phyloP scores from a whole-genome alignment of 768 basidiomycete species.

The Boletellus sp. region DNA sequence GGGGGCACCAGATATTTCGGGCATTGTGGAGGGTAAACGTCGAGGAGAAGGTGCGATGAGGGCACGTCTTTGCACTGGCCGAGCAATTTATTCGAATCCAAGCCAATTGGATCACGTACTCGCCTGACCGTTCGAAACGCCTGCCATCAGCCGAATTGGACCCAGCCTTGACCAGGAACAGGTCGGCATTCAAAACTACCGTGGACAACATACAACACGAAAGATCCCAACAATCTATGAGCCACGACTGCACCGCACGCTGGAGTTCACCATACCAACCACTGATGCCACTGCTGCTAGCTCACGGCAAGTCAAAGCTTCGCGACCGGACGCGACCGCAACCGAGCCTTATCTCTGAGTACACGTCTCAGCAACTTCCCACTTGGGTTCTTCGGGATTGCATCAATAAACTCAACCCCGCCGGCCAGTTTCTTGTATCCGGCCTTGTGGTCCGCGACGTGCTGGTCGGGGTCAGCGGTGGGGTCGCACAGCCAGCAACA shows the following conservation, averaged over 20 bases:
- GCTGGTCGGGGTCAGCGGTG: constrained; percentile 30
- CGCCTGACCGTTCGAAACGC: too few species aligned
- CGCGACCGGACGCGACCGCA: constrained; percentile 10
- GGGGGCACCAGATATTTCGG: constrained; percentile 26
- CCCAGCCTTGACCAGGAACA: too few species aligned
- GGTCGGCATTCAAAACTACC: too few species aligned
- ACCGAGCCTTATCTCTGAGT: constrained; percentile 48
- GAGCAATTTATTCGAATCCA: background rate
- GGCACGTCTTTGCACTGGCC: too few species aligned
- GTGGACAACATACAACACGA: too few species aligned
- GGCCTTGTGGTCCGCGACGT: constrained; percentile 55
- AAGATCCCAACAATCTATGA: too few species aligned
- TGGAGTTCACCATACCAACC: too few species aligned
- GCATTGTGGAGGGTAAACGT: background rate
- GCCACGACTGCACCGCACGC: too few species aligned
- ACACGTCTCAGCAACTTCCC: constrained; percentile 62
- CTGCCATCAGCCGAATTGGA: too few species aligned
- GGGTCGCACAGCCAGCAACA: background rate
- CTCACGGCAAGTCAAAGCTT: constrained; percentile 29
- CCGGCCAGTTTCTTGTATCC: constrained; percentile 60
- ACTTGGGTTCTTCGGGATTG: constrained; percentile 66
- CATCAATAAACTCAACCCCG: constrained; percentile 59
- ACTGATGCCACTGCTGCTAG: too few species aligned
- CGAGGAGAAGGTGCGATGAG: too few species aligned
- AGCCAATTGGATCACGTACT: too few species aligned